Base-by-base conservation (phyloP, 805 yeast species). In the Zygotorulaspora danielsina region DNA sequence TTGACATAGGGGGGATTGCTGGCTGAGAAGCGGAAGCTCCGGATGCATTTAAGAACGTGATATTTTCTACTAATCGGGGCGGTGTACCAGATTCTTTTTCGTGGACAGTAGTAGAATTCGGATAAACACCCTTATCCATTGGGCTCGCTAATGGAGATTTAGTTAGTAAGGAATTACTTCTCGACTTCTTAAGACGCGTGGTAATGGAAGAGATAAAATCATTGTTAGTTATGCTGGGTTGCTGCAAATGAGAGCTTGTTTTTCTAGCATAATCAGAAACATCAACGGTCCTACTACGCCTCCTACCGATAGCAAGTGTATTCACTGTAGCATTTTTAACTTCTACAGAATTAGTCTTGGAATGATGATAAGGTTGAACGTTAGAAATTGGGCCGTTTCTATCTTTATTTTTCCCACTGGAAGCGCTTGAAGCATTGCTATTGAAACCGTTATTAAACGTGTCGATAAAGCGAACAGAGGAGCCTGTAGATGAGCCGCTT, bases 201-300 rank as follows among this genome's bases (percentile, higher is more conserved):
- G 32, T 38, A 15, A 41, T 41, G 10, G 45, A 38, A 3, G 42
- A 38, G 22, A 44, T 25, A 4, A 41, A 22, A 17, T 41, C 48
- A 21, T 26, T 32, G 15, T 38, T 20, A 5, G 42, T 35, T 9
- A 36, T 27, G 11, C 25, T 33, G 13, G 24, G 16, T 10, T 21
- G 30, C 11, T 18, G 19, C 9, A 13, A 18, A n/a, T 27, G 30
- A 8, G 13, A 33, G 29, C 13, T 37, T 37, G 22, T 36, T 15
- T 27, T 27, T 41, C 22, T 38, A 36, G 6, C 30, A 32, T 50
- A 42, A 32, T 56, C 65, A 18, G 48, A 44, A 1, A 51, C 46
- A 26, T 58, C 65, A 8, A 59, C 52, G 0, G 65, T 61, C 34
- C 52, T 55, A 42, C 65, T 61, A 34, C 65, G 55, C 35, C 54